Percentiles rank a stretch among this genome's conserved stretches.
Conservation (phyloP, 2,329 filamentous ascomycete species). For the Blastomyces gilchristii region DNA sequence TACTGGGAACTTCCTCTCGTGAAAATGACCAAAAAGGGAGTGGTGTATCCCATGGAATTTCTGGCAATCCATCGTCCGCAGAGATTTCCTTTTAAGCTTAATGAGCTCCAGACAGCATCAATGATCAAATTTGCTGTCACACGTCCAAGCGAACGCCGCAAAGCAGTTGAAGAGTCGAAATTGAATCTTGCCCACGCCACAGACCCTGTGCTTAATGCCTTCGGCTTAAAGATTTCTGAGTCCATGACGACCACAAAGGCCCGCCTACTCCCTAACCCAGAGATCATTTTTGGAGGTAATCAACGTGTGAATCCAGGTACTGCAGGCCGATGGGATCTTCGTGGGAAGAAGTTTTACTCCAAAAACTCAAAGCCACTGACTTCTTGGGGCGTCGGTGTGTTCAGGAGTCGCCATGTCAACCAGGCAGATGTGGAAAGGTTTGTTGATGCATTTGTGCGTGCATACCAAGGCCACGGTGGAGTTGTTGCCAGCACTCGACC, state of each 20-base stretch:
- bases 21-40: constrained; percentile 46
- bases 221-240: constrained; percentile 59
- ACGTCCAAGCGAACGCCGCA: constrained; percentile 56
- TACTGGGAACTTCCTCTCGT: constrained; percentile 45
- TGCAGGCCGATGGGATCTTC: constrained; percentile 75
- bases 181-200: constrained; percentile 53
- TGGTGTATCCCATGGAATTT: constrained; percentile 49
- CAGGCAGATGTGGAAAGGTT: constrained; percentile 42
- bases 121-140: constrained; percentile 96
- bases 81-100: constrained; percentile 49
- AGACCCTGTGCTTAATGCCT: constrained; percentile 62
- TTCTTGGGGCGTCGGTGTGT: constrained; percentile 65
- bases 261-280: constrained; percentile 59
- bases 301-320: constrained; percentile 50
- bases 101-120: constrained; percentile 55
- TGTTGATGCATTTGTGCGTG: constrained; percentile 50
- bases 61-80: constrained; percentile 45
- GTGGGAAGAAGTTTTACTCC: constrained; percentile 64
- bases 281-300: constrained; percentile 55
- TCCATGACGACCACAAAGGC: constrained; percentile 59
- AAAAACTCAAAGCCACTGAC: constrained; percentile 53
- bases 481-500: constrained; percentile 40
- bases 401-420: constrained; percentile 44
- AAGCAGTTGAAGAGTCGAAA: constrained; percentile 59
- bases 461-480: constrained; percentile 54